phyloP scores from a whole-genome alignment of 2,329 filamentous ascomycete genomes.

The Pleurostoma richardsiae region DNA sequence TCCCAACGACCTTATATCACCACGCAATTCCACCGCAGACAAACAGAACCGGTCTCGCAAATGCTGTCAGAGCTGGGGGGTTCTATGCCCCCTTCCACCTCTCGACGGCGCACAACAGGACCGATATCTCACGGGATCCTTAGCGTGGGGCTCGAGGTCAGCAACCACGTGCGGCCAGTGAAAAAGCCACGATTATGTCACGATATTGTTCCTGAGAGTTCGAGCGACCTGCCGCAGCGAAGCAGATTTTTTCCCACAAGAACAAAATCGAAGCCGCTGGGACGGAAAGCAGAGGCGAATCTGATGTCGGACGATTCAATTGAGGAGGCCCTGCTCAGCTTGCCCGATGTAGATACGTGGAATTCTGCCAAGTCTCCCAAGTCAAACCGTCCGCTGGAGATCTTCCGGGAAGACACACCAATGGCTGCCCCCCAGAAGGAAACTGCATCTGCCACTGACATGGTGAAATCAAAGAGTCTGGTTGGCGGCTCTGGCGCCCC shows the following conservation, averaged over 20 bases:
- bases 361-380: constrained; percentile 28
- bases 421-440: not conserved
- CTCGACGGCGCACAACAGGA: constrained; percentile 17
- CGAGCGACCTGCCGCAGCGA: constrained; percentile 30
- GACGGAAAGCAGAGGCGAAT: constrained; percentile 32
- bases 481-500: not conserved
- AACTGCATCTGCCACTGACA: too few relatives aligned
- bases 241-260: constrained; percentile 50
- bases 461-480: too few relatives aligned
- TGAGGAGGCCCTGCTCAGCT: constrained; percentile 44
- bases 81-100: constrained; percentile 6
- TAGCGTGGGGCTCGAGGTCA: constrained; percentile 7
- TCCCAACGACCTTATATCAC: constrained; percentile 22
- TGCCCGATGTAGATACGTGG: constrained; percentile 50
- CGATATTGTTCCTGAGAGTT: constrained; percentile 24
- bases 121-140: constrained; percentile 16
- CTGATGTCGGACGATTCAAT: constrained; percentile 53
- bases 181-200: constrained; percentile 55
- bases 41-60: constrained; percentile 46
- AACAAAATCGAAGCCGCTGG: constrained; percentile 16
- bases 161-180: constrained; percentile 32
- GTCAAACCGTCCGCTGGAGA: constrained; percentile 32
- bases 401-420: constrained; percentile 34
- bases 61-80: constrained; percentile 23
- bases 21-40: constrained; percentile 38